phyloP scores from a whole-genome alignment of 2,329 filamentous ascomycete species.

The Botrytis hyacinthi region DNA sequence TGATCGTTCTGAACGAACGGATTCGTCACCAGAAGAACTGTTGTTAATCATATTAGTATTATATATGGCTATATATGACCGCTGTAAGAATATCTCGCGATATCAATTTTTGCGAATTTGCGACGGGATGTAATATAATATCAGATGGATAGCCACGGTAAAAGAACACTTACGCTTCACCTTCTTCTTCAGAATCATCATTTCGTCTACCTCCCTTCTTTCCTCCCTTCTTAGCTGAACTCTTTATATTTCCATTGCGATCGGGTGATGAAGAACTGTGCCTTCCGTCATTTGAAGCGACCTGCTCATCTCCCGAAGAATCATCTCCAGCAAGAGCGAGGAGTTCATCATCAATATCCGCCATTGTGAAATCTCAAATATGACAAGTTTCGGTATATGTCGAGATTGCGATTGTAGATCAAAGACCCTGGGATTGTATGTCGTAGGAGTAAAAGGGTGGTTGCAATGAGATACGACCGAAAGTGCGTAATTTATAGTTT shows the following conservation, averaged over 20 bases:
- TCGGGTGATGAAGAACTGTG: conserved; percentile 55
- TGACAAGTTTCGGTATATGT: not conserved
- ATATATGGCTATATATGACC: not conserved
- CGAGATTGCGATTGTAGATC: not conserved
- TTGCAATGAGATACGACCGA: not conserved
- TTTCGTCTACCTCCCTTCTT: conserved; percentile 47
- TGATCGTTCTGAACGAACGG: conserved; percentile 73
- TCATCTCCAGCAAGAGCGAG: conserved; percentile 86
- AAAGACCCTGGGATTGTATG: not conserved
- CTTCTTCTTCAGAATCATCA: conserved; percentile 71
- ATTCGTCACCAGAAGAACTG: conserved; percentile 68
- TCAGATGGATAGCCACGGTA: conserved; percentile 2
- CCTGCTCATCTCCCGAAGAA: conserved; percentile 55
- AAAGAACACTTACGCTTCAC: conserved; percentile 69
- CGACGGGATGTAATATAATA: not conserved
- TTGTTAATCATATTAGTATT: not conserved
- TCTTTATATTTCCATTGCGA: conserved; percentile 41
- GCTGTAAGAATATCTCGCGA: not conserved
- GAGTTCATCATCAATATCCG: conserved; percentile 88
- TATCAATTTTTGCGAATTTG: not conserved
- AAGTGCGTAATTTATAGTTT: not conserved
- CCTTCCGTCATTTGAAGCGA: conserved; percentile 47
- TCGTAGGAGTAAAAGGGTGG: not conserved
- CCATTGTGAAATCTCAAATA: conserved; percentile 55
- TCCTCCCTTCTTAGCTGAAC: conserved; percentile 50